phyloP scores from a whole-genome alignment of 768 basidiomycete genomes.

The Candolleomyces eurysporus region DNA sequence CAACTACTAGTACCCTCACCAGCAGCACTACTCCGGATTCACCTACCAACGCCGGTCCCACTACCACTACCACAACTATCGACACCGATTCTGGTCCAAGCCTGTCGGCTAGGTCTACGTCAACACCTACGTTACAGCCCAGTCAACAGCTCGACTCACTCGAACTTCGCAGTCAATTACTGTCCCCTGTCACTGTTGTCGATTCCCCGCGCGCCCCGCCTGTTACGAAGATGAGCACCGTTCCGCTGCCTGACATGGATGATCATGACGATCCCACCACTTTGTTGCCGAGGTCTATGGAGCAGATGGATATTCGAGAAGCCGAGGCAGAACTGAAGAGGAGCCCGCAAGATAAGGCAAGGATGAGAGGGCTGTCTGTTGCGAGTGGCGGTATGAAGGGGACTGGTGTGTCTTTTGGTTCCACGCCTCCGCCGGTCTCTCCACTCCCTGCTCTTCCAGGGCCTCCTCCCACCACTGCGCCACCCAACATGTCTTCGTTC shows the following conservation, averaged over 20 bases:
- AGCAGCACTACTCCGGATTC: constrained; percentile 1
- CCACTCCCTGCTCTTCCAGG: constrained; percentile 4
- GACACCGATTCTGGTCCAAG: not conserved
- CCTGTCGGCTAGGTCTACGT: not conserved
- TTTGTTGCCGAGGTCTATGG: constrained; percentile 10
- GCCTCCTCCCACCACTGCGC: constrained; percentile 1
- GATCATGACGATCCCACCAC: constrained; percentile 13
- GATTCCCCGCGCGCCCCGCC: constrained; percentile 21
- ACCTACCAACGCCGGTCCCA: constrained; percentile 2
- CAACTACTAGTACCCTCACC: not conserved
- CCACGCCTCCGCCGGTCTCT: constrained; percentile 9
- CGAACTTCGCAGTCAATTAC: constrained; percentile 2
- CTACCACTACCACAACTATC: constrained; percentile 6
- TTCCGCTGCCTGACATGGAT: constrained; percentile 31
- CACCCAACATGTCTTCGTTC: constrained; percentile 1
- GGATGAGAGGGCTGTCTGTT: constrained; percentile 5
- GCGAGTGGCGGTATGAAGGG: not conserved
- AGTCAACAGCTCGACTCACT: constrained; percentile 4
- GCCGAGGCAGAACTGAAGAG: constrained; percentile 1
- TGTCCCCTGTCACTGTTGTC: constrained; percentile 9
- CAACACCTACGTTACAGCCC: not conserved
- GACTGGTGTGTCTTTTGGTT: not conserved
- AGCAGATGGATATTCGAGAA: constrained; percentile 10
- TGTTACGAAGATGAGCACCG: constrained; percentile 29
- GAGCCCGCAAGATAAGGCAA: constrained; percentile 4